A percentile compares a stretch with the other conserved stretches of the same genome.
phyloP scores from a whole-genome alignment of 1,284 basidiomycete species.

The Laetiporus sulphureus region DNA sequence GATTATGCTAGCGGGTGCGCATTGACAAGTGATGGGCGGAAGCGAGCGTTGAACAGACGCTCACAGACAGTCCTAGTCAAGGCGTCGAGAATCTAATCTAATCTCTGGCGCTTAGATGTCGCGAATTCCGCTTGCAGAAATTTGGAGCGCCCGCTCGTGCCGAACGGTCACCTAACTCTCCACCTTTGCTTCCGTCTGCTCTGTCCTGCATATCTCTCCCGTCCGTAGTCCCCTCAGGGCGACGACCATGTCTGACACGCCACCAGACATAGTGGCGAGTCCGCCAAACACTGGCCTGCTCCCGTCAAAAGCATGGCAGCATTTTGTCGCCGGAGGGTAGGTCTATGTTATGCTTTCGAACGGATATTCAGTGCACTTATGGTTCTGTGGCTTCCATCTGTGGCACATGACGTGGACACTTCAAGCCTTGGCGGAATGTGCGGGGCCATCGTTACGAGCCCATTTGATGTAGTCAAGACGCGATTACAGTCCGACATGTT shows the following conservation, averaged over 20 bases:
- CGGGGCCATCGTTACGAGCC: slow-evolving; percentile 93
- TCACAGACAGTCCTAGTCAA: too few species aligned
- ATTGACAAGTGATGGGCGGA: too few species aligned
- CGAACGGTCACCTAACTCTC: slow-evolving; percentile 2
- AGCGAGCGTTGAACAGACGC: too few species aligned
- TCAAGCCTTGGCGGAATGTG: slow-evolving; percentile 92
- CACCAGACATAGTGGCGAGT: slow-evolving; percentile 19
- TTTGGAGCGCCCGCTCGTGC: slow-evolving; percentile 10
- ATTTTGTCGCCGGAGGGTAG: slow-evolving; percentile 84
- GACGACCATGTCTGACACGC: slow-evolving; percentile 17
- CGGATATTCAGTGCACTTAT: background rate
- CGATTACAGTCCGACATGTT: slow-evolving; percentile 92
- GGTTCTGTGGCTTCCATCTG: background rate
- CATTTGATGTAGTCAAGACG: slow-evolving; percentile 98
- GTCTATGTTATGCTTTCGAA: slow-evolving; percentile 24
- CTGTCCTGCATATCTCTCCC: background rate
- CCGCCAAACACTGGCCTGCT: slow-evolving; percentile 32
- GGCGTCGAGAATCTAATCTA: slow-evolving; percentile 23
- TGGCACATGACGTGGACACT: too few species aligned
- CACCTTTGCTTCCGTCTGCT: background rate
- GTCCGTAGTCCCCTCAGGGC: background rate
- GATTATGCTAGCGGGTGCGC: too few species aligned
- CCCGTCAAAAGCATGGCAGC: slow-evolving; percentile 79
- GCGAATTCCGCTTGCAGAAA: slow-evolving; percentile 8
- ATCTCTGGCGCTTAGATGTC: slow-evolving; percentile 7